Base-by-base conservation (phyloP, 2,329 filamentous ascomycete genomes). In the Fusarium pilosicola region DNA sequence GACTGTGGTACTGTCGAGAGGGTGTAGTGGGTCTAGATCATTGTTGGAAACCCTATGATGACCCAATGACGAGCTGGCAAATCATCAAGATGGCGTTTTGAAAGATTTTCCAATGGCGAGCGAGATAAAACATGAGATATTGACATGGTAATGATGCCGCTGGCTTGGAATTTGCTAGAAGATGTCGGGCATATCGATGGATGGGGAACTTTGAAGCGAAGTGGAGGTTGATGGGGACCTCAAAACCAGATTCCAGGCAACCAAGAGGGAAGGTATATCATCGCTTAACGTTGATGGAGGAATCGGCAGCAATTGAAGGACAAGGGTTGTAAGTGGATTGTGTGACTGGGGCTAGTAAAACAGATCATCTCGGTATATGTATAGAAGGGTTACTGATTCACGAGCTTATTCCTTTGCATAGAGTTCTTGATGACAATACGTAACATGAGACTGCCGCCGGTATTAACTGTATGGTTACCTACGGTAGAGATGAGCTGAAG, bases 111-210 rank as follows among this genome's bases (percentile, higher is more conserved):
- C n/a, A 54, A 48, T 32, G 30, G 28, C 26, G 24, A 28, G 49
- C 17, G 30, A 45, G 54, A 71, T 62, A 58, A 67, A 32, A 34
- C 44, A 41, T 57, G 62, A 52, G 46, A 42, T 62, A 71, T 71
- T 58, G 44, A 49, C 67, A 71, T 62, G 62, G 68, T 18, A 46
- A 65, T 39, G 34, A 30, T 42, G 28, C 30, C 49, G 22, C 18
- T 55, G 41, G 51, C 58, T 52, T 69, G 65, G 58, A 65, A 70
- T 54, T 70, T 59, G 34, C 52, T 59, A 44, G 66, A 70, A 70
- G 28, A 38, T 26, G 42, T 39, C 57, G 57, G 65, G 34, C 39
- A 39, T 34, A 30, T 59, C 26, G 32, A 62, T 55, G 34, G 41
- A 58, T 46, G 41, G 52, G 41, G 42, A 41, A 28, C 18, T 52